phyloP scores from a whole-genome alignment of 768 basidiomycete species.

The Tricholoma furcatifolium region DNA sequence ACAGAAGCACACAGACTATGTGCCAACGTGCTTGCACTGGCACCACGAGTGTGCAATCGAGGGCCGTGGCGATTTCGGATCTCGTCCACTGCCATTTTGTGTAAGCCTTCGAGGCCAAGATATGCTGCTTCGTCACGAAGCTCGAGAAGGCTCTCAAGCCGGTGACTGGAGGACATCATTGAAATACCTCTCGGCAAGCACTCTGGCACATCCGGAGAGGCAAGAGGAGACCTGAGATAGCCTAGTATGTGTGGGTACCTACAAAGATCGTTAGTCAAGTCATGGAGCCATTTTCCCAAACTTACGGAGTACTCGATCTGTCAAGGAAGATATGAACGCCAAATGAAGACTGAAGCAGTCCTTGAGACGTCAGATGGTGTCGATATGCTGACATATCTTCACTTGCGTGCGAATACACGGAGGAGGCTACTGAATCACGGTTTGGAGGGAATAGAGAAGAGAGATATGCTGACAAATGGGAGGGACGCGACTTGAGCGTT shows the following conservation, averaged over 20 bases:
- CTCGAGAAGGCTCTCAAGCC: slow-evolving; percentile 68
- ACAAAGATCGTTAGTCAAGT: slow-evolving; percentile 4
- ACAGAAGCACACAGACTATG: slow-evolving; percentile 55
- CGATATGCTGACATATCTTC: slow-evolving; percentile 56
- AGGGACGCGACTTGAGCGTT: slow-evolving; percentile 69
- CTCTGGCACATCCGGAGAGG: slow-evolving; percentile 45
- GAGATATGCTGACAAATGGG: slow-evolving; percentile 62
- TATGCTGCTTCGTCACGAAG: slow-evolving; percentile 79
- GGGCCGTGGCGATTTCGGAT: slow-evolving; percentile 50
- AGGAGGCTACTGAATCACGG: slow-evolving; percentile 46
- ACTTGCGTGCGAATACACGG: slow-evolving; percentile 54
- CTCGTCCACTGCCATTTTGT: slow-evolving; percentile 67
- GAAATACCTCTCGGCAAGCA: slow-evolving; percentile 61
- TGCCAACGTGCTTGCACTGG: slow-evolving; percentile 31
- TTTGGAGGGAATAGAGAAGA: slow-evolving; percentile 38
- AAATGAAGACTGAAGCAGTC: slow-evolving; percentile 45
- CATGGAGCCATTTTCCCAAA: slow-evolving; percentile 12
- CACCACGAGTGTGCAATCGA: slow-evolving; percentile 41
- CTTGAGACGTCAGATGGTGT: slow-evolving; percentile 62
- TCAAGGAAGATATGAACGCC: slow-evolving; percentile 76
- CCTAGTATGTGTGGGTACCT: slow-evolving; percentile 73
- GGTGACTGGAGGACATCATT: slow-evolving; percentile 40
- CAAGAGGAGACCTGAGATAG: slow-evolving; percentile 63
- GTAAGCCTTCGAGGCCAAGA: slow-evolving; percentile 65
- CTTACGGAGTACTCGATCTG: slow-evolving; percentile 77